phyloP scores from a whole-genome alignment of 345 rosid species.

The Ailanthus altissimus region DNA sequence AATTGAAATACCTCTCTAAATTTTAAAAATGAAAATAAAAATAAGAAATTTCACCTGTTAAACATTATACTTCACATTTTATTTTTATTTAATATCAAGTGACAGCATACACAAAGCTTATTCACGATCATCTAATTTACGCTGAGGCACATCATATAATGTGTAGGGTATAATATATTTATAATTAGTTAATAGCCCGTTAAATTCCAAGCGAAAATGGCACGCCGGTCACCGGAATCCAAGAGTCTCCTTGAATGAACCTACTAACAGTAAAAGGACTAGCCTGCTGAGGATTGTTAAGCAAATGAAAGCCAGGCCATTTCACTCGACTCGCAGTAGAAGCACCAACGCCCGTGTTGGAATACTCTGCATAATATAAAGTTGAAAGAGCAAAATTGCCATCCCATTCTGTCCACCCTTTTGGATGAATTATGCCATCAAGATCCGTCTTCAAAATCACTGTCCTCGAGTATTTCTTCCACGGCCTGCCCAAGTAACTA shows the following conservation, averaged over 20 bases:
- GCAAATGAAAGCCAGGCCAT: conserved; percentile 75
- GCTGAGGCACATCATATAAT: too few species aligned
- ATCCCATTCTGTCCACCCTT: conserved; percentile 65
- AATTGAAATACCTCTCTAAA: too few species aligned
- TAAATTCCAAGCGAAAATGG: conserved; percentile 46
- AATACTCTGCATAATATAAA: conserved; percentile 60
- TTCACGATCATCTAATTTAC: too few species aligned
- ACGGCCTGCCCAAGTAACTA: conserved; percentile 62
- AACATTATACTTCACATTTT: too few species aligned
- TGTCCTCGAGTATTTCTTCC: conserved; percentile 60
- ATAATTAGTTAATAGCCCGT: not conserved
- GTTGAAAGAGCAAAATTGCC: conserved; percentile 59
- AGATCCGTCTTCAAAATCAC: conserved; percentile 51
- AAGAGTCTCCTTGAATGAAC: conserved; percentile 60
- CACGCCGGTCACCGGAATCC: conserved; percentile 67
- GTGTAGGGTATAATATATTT: too few species aligned
- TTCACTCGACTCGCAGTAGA: conserved; percentile 39
- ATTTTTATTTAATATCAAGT: too few species aligned
- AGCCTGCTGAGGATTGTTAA: conserved; percentile 40
- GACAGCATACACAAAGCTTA: too few species aligned
- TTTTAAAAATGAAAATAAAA: too few species aligned
- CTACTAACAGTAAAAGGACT: conserved; percentile 43
- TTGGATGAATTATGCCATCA: conserved; percentile 56
- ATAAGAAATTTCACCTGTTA: too few species aligned
- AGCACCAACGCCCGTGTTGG: conserved; percentile 58